Base-by-base conservation (phyloP, 768 basidiomycete genomes). In the Leccinum incarnatum region DNA sequence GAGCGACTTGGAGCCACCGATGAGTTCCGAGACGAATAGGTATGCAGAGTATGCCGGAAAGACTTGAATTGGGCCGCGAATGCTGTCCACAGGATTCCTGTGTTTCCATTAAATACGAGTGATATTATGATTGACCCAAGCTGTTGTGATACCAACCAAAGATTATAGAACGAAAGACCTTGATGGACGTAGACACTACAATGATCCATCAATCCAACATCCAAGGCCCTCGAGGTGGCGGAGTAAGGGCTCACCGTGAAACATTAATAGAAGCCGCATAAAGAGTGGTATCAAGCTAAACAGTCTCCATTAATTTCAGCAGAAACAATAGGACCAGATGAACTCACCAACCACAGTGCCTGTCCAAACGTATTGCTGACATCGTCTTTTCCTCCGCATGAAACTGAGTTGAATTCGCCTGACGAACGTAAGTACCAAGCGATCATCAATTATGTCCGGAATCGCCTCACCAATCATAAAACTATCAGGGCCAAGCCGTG, bases 361-460 rank as follows among this genome's bases (percentile, higher is more conserved):
- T 83, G 82, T 25, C 82, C 81, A 55, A 83, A 82, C 3, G 82
- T 82, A 60, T 83, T 80, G 65, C 78, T 80, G 37, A 83, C 79
- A 47, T 75, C 76, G 56, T 77, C 74, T 53, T 72, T 77, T 5
- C 82, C 82, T 12, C 79, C 78, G 54, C 82, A 83, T 5, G 81
- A 82, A 11, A 83, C 80, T 0, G 82, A 83, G 58, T 82, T 84
- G 60, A 81, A 83, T 67, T 83, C 81, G 8, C 82, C 81, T 82
- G 21, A 7, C 7, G 7, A 37, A 14, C 10, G 47, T 62, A 15
- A 67, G 23, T 9, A 37, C 21, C 11, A 17, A 42, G 10, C 30
- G 14, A 42, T n/a, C 4, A 42, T 42, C n/a, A 5, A n/a, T 17
- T 27, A 27, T 23, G 29, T 34, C 34, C 5, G 29, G 12, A 15